Evolutionary conservation across 2,329 filamentous ascomycete species (phyloP), one percentile per base, ranked within the genome.

Genomic region (Penicillium sp.): DNA sequence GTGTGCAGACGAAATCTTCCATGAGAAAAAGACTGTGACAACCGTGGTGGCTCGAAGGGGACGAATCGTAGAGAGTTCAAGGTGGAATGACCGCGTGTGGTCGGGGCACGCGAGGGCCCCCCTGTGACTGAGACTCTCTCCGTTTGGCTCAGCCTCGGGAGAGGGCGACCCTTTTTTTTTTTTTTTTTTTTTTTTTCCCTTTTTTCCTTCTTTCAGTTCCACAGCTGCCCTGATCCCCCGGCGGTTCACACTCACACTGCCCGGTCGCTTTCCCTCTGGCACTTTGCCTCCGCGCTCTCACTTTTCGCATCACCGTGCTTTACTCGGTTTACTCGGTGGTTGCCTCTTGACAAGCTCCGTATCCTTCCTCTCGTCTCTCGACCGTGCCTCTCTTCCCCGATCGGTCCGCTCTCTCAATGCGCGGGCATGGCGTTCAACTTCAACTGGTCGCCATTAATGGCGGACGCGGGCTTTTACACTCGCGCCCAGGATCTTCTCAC

Each of bases 391-490:
- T 32, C 29, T 8, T 8, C 29, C 29, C 29, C 8, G 11, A 7
- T 11, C 29, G 29, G 29, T 11, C 29, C 38, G 32, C 44, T 36
- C 54, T 56, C 57, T 61, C 59, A 56, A 66, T 66, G 61, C 60
- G 39, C 58, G 53, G 59, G 54, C 73, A 98, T 98, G 93, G 93
- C 93, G 61, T 98, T 98, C 86, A 97, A 97, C 79, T 98, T 98
- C 87, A 97, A 97, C 88, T 98, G 93, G 93, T 95, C 90, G 81
- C 93, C 93, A 66, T 80, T 98, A 58, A 93, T 94, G 74, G 91
- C 91, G 66, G 93, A 97, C 75, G 91, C 88, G 64, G 82, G 84
- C 61, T 93, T 93, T 72, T 91, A 91, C 73, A 82, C 86, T 67
- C 86, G 90, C 61, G 91, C 93, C 44, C 87, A 90, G 69, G 90